Conservation (phyloP, 495 filamentous ascomycete species). For the Penicillium nucicola region DNA sequence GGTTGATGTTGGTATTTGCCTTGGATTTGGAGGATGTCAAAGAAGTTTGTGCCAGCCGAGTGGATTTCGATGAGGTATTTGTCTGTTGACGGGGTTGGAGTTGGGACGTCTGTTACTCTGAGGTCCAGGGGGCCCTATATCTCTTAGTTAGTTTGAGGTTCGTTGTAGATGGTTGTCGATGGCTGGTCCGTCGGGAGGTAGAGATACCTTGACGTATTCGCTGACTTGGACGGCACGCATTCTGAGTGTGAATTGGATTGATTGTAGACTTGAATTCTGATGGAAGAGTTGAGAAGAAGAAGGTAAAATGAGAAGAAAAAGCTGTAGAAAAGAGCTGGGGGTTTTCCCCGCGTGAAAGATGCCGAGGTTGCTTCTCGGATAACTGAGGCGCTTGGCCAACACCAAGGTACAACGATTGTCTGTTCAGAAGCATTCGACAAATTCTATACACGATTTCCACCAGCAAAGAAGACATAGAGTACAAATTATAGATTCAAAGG, state of each 20-base stretch:
- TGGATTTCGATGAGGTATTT: conserved; percentile 89
- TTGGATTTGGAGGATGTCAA: conserved; percentile 86
- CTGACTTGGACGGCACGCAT: conserved; percentile 86
- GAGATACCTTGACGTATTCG: conserved; percentile 74
- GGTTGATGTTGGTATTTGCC: conserved; percentile 73
- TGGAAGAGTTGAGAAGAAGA: neutral
- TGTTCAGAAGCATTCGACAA: too few species aligned
- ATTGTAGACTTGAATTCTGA: neutral
- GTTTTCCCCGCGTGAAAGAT: conserved; percentile 20
- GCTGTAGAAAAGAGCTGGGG: neutral
- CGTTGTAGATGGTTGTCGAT: neutral
- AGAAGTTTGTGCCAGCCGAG: conserved; percentile 90
- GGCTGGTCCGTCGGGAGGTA: too few species aligned
- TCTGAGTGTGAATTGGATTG: conserved; percentile 9
- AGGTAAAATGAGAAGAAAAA: neutral
- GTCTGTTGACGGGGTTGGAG: conserved; percentile 61
- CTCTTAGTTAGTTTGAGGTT: conserved; percentile 8
- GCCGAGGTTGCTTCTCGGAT: conserved; percentile 32
- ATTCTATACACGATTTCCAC: too few species aligned
- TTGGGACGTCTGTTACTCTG: conserved; percentile 66
- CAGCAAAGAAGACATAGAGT: too few species aligned
- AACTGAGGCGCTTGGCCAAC: conserved; percentile 4
- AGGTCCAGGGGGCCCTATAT: conserved; percentile 74
- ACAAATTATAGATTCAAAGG: conserved; percentile 1
- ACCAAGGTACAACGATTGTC: too few species aligned